Conservation (phyloP, 805 yeast species). For the Metschnikowia kunwiensis region DNA sequence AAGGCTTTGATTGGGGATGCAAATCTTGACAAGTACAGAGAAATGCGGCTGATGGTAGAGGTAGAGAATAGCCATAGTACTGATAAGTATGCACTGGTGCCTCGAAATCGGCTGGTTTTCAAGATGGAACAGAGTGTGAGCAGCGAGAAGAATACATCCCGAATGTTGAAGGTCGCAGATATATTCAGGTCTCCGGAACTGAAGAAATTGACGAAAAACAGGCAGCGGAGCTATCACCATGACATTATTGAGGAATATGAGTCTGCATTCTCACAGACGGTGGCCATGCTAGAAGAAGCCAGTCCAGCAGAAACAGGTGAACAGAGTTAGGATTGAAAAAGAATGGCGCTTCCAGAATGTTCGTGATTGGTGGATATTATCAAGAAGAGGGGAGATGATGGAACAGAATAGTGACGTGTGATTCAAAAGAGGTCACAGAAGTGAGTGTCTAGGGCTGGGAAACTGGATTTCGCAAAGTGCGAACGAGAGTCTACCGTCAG, state of each 20-base stretch:
- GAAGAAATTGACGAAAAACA: constrained; percentile 1
- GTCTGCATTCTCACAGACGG: constrained; percentile 4
- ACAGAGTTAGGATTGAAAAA: background rate
- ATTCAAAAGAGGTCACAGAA: no score
- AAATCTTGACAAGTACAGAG: constrained; percentile 5
- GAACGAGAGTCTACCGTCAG: no score
- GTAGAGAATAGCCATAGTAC: no score
- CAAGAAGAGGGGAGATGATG: background rate
- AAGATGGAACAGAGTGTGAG: background rate
- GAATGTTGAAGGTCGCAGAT: constrained; percentile 3
- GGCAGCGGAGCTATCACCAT: constrained; percentile 2
- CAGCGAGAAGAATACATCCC: background rate
- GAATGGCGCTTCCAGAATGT: no score
- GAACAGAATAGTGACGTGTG: no score
- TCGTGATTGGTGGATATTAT: no score
- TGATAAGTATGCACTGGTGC: no score
- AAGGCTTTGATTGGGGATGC: constrained; percentile 5
- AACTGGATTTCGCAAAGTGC: no score
- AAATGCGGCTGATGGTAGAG: background rate
- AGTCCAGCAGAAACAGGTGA: no score
- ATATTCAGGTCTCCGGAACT: background rate
- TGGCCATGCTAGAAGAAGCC: constrained; percentile 5
- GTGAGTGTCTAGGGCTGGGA: no score
- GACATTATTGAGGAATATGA: constrained; percentile 14
- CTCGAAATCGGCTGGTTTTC: no score